These are phyloP conservation scores for Chlorella variabilis DNA, from an alignment of 163 green algal genomes.

Conservation along the genomic window DNA sequence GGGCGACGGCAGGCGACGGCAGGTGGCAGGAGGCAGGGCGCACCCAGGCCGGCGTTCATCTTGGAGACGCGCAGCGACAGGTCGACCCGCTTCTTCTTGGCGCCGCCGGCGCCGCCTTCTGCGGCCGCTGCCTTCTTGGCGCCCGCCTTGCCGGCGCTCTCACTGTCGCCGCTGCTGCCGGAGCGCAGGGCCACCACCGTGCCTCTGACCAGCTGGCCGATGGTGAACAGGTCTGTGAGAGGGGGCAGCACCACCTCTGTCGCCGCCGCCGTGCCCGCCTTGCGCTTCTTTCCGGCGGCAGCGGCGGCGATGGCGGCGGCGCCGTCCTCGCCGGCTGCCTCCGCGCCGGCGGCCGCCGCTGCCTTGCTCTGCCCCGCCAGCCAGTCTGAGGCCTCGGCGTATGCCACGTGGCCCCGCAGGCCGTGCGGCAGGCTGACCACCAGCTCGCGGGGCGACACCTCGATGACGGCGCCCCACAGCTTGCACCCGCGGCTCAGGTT, in stretches of 20 bases:
- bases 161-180: not conserved
- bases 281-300: not conserved
- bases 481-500: constrained; percentile 66
- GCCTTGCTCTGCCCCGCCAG: constrained; percentile 53
- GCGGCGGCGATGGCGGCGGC: not conserved
- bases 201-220: constrained; percentile 86
- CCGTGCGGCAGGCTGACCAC: constrained; percentile 87
- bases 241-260: constrained; percentile 42
- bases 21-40: not conserved
- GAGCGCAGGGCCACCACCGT: constrained; percentile 55
- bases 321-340: not conserved
- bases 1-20: not conserved
- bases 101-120: not conserved
- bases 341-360: not conserved
- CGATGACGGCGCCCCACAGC: constrained; percentile 82
- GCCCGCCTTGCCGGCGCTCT: constrained; percentile 18
- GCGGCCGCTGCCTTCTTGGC: not conserved
- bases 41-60: constrained; percentile 46
- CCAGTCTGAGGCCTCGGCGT: constrained; percentile 78
- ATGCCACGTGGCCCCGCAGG: constrained; percentile 75
- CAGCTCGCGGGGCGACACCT: constrained; percentile 71
- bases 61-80: constrained; percentile 58
- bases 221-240: constrained; percentile 77
- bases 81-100: constrained; percentile 56
- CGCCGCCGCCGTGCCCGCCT: not conserved